These are phyloP conservation scores for Sclerotinia subarctica DNA, from an alignment of 2,329 filamentous ascomycete genomes.

Conservation along the genomic window DNA sequence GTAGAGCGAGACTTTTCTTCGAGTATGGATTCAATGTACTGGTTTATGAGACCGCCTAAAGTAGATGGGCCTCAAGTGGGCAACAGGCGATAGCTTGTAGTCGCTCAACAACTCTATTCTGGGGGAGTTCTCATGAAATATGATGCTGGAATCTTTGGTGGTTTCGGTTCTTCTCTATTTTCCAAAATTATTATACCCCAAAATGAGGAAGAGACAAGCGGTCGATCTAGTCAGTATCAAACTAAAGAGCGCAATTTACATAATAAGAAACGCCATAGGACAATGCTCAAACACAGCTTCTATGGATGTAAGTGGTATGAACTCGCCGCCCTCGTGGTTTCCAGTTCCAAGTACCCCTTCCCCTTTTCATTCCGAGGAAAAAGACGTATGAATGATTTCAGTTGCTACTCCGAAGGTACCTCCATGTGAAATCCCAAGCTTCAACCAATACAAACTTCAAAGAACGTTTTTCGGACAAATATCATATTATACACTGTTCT, in stretches of 20 bases:
- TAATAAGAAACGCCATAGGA: neutral
- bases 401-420: no score
- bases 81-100: neutral
- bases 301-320: neutral
- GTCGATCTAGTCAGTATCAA: neutral
- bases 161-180: no score
- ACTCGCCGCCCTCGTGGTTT: neutral
- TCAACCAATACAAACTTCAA: no score
- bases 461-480: no score
- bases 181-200: accelerated
- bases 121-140: neutral
- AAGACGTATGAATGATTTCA: no score
- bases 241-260: neutral
- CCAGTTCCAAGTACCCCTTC: neutral
- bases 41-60: neutral
- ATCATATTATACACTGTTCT: neutral
- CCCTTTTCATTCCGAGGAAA: neutral
- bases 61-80: neutral
- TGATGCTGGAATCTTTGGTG: neutral
- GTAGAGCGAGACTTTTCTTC: accelerated
- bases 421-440: no score
- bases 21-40: neutral
- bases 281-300: neutral
- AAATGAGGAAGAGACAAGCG: neutral
- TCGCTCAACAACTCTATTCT: neutral